A percentile compares a stretch with the other conserved stretches of the same genome.
Evolutionary conservation across 768 basidiomycete species (phyloP).

Genomic region (Ramaria sp.): DNA sequence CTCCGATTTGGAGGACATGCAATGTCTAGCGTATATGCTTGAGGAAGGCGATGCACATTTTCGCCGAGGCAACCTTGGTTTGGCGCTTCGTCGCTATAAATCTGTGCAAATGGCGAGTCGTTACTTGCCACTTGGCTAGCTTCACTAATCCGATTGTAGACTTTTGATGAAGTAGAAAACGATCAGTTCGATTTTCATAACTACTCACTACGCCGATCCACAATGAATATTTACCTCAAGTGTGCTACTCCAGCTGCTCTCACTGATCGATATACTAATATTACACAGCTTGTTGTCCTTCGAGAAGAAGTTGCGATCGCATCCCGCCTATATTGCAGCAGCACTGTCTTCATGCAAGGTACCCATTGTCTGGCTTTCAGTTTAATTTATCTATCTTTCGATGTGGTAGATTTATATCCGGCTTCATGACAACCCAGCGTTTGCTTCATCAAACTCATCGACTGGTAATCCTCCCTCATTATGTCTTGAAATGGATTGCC

Average conservation of each 20-base stretch:
- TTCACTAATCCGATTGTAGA: conserved; percentile 25
- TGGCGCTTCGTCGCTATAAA: conserved; percentile 80
- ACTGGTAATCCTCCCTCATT: conserved; percentile 10
- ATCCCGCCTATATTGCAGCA: conserved; percentile 65
- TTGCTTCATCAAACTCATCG: conserved; percentile 31
- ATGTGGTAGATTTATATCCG: conserved; percentile 55
- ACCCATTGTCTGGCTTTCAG: conserved; percentile 3
- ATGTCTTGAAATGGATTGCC: conserved; percentile 11
- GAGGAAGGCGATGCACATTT: conserved; percentile 73
- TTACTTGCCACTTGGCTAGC: background rate
- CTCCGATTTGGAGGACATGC: conserved; percentile 89
- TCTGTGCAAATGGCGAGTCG: conserved; percentile 55
- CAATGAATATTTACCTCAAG: conserved; percentile 78
- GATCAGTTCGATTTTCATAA: conserved; percentile 98
- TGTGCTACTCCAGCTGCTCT: conserved; percentile 29
- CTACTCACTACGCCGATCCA: conserved; percentile 85
- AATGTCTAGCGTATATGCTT: conserved; percentile 75
- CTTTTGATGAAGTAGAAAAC: conserved; percentile 82
- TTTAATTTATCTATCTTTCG: conserved; percentile 11
- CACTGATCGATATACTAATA: conserved; percentile 1
- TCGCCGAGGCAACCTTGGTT: conserved; percentile 50
- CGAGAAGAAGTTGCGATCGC: conserved; percentile 67
- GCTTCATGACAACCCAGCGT: conserved; percentile 59
- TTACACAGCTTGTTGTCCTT: conserved; percentile 2
- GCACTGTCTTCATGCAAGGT: conserved; percentile 66